Base-by-base conservation (phyloP, 2,329 filamentous ascomycete genomes). In the Lachnellula subtilissima region DNA sequence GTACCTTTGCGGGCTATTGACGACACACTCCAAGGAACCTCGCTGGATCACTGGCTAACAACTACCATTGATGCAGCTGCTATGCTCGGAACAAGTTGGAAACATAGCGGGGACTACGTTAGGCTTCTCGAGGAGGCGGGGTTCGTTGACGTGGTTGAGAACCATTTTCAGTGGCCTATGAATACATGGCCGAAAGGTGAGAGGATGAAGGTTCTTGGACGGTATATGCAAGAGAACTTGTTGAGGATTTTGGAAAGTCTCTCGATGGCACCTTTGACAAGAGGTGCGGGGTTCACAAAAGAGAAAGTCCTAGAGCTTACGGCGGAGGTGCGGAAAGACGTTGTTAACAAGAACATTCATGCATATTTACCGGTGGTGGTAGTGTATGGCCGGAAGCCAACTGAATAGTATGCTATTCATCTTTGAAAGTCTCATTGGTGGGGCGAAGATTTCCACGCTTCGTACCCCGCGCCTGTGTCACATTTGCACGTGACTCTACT, bases 131-230 rank as follows among this genome's bases (percentile, higher is more conserved):
- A 60, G 23, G 74, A 77, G 11, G 77, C 74, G 2, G 81, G 81
- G 0, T 84, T 84, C 59, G 75, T 78, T 7, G 77, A 83, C 50
- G 73, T 84, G 14, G 72, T 75, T 15, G 74, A 83, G 64, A 70
- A 69, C 15, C 62, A 78, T 2, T 81, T 78, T 65, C 81, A 79
- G 64, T 72, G 82, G 50, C 81, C 81, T 0, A 73, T 77, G 50
- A 81, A 79, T 37, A 72, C 71, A 6, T 84, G 82, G 82, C 71
- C 81, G 1, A 77, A 75, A 57, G 70, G 63, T 4, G 50, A 57
- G 22, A 56, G 52, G 22, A 49, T 62, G 55, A 67, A 65, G 55
- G 46, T 12, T 6, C 28, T 65, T 17, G 65, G 60, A 3, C 55
- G 50, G 5, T 70, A 62, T 56, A 70, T 64, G 49, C 58, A 65